These are phyloP conservation scores for Perkinsus chesapeaki DNA, from an alignment of 169 alveolate genomes.

Conservation along the genomic window DNA sequence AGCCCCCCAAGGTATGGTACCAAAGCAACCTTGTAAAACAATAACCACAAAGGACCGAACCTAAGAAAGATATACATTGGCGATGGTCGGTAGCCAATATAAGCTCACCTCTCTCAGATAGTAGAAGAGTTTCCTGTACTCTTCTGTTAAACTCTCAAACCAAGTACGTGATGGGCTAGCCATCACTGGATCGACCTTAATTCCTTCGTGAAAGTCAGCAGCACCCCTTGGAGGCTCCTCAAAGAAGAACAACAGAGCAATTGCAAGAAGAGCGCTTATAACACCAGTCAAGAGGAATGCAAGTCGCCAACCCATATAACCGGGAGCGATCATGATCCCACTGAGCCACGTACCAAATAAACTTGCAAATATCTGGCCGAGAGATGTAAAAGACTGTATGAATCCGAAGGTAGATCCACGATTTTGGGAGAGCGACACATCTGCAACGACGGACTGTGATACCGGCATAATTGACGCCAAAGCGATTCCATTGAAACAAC, in stretches of 20 bases:
- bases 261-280: slow-evolving; percentile 22
- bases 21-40: slow-evolving; percentile 23
- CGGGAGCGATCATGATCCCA: slow-evolving; percentile 21
- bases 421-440: slow-evolving; percentile 25
- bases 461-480: slow-evolving; percentile 37
- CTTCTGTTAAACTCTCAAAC: background rate
- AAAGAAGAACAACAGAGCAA: slow-evolving; percentile 17
- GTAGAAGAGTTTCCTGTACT: background rate
- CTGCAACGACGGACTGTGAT: slow-evolving; percentile 35
- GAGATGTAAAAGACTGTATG: slow-evolving; percentile 30
- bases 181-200: background rate
- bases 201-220: background rate
- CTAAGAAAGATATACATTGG: background rate
- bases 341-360: slow-evolving; percentile 29
- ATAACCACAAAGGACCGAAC: background rate
- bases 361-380: slow-evolving; percentile 33
- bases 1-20: slow-evolving; percentile 39
- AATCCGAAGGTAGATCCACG: slow-evolving; percentile 35
- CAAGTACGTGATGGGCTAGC: background rate
- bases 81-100: background rate
- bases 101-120: background rate
- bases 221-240: slow-evolving; percentile 28
- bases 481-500: slow-evolving; percentile 33
- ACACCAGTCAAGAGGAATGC: slow-evolving; percentile 29
- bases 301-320: slow-evolving; percentile 37